phyloP scores from a whole-genome alignment of 2,329 filamentous ascomycete species.

The Kalaharituber pfeilii region DNA sequence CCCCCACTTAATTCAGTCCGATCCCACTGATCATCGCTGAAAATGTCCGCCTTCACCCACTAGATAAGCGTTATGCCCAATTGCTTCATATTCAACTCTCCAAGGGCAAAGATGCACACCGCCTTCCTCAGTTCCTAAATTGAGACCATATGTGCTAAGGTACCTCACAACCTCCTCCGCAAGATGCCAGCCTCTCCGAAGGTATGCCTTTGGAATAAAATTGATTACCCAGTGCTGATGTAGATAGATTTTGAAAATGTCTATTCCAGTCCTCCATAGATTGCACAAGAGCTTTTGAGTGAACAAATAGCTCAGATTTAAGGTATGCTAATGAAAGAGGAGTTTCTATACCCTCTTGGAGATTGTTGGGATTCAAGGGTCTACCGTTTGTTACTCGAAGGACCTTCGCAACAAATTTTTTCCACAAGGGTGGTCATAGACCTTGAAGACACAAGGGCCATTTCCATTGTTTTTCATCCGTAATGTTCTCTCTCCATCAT shows the following conservation, averaged over 20 bases:
- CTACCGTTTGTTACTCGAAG: conserved; percentile 6
- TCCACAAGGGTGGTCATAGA: conserved; percentile 10
- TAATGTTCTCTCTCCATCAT: conserved; percentile 5
- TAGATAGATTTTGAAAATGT: conserved; percentile 16
- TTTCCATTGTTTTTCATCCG: conserved; percentile 16
- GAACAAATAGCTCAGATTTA: conserved; percentile 13
- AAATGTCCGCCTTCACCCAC: conserved; percentile 10
- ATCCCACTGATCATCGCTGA: no score
- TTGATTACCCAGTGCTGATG: conserved; percentile 19
- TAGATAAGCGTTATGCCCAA: conserved; percentile 14
- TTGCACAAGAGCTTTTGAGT: conserved; percentile 11
- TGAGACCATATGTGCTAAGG: conserved; percentile 1
- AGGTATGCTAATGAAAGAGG: conserved; percentile 12
- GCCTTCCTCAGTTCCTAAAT: conserved; percentile 1
- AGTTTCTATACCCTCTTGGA: neutral
- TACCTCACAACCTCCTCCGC: conserved; percentile 17
- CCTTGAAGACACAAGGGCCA: conserved; percentile 14
- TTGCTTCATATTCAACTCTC: conserved; percentile 17
- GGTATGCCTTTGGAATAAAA: conserved; percentile 17
- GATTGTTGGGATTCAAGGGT: conserved; percentile 1
- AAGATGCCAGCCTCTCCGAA: conserved; percentile 14
- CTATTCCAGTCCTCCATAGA: conserved; percentile 15
- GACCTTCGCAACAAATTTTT: neutral
- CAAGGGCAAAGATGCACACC: no score
- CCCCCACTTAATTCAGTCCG: neutral